phyloP scores from a whole-genome alignment of 2,329 filamentous ascomycete genomes.

The Aspergillus pseudotamarii region DNA sequence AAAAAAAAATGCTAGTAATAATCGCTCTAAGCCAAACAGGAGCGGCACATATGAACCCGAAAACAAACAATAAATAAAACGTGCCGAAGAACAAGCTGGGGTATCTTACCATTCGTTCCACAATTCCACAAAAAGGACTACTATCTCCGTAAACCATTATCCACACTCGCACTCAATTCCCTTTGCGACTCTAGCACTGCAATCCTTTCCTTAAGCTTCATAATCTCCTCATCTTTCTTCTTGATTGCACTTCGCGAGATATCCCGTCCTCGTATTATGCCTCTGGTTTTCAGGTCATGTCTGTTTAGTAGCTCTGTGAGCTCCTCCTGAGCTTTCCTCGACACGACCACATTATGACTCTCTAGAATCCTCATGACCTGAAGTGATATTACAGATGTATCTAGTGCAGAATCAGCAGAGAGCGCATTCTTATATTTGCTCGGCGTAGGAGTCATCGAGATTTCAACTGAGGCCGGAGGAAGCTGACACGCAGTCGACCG shows the following conservation, averaged over 20 bases:
- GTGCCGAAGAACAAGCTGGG: neutral
- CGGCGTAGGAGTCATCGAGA: constrained; percentile 38
- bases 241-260: constrained; percentile 64
- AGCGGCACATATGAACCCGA: neutral
- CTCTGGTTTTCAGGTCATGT: constrained; percentile 62
- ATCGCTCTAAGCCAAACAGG: neutral
- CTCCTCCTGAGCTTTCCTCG: constrained; percentile 37
- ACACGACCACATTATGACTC: constrained; percentile 35
- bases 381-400: constrained; percentile 24
- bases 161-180: constrained; percentile 54
- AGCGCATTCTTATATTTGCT: constrained; percentile 33
- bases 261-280: constrained; percentile 67
- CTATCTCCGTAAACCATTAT: constrained; percentile 41
- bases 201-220: constrained; percentile 69
- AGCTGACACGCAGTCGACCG: constrained; percentile 10
- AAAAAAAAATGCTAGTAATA: neutral
- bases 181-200: constrained; percentile 57
- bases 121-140: constrained; percentile 10
- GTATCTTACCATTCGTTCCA: neutral
- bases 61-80: neutral
- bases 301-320: constrained; percentile 52
- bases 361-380: constrained; percentile 38
- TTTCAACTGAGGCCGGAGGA: constrained; percentile 30
- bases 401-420: constrained; percentile 19
- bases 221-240: constrained; percentile 65